Percentiles rank a stretch among this genome's conserved stretches.
Conservation (phyloP, 179 eudicot species). For the Vitellaria paradoxa region DNA sequence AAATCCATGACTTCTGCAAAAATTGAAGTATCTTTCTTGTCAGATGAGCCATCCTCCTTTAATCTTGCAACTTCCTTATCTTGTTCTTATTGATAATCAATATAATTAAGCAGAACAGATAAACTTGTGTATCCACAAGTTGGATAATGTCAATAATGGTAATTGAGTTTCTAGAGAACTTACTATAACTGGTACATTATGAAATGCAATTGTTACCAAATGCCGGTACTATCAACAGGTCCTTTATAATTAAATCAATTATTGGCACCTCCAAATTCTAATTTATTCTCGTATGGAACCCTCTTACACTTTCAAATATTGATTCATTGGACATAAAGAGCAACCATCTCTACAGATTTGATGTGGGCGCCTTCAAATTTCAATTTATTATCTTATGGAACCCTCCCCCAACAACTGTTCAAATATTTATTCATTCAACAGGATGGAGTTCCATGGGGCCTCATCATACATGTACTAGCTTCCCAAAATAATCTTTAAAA, state of each 20-base stretch:
- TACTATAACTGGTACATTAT: not conserved
- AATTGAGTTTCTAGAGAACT: not conserved
- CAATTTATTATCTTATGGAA: not conserved
- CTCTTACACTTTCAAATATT: no score
- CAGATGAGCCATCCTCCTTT: no score
- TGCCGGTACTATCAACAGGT: not conserved
- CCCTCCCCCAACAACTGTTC: not conserved
- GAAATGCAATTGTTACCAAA: not conserved
- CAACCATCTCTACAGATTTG: no score
- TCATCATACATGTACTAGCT: no score
- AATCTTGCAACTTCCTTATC: not conserved
- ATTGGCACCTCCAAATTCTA: no score
- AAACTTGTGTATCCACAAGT: not conserved
- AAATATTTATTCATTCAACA: not conserved
- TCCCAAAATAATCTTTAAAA: not conserved
- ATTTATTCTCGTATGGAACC: no score
- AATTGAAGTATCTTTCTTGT: no score
- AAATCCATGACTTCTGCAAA: no score
- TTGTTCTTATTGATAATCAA: not conserved
- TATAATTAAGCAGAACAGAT: not conserved
- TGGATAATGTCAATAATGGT: not conserved
- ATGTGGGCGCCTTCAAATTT: no score
- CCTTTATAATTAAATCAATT: not conserved
- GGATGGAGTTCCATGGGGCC: not conserved
- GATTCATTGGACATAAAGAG: no score